Percentiles rank a stretch among this genome's conserved stretches.
phyloP scores from a whole-genome alignment of 2,329 filamentous ascomycete species.

The Huntiella moniliformis region DNA sequence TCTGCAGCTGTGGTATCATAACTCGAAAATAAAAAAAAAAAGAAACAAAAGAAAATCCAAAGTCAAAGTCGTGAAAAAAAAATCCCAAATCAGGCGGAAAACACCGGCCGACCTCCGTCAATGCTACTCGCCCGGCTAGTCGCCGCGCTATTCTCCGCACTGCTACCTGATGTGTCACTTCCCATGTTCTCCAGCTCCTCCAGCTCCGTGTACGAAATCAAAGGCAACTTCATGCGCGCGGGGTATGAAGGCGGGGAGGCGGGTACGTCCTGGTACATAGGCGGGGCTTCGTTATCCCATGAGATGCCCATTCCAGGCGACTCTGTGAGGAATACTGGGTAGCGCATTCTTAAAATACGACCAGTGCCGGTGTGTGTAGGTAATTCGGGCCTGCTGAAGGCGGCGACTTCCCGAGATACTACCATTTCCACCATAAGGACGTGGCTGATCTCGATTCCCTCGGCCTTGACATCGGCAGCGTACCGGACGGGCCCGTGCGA shows the following conservation, averaged over 20 bases:
- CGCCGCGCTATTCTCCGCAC: neutral
- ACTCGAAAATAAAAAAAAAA: too few species aligned
- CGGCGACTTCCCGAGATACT: constrained; percentile 74
- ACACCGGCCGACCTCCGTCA: constrained; percentile 2
- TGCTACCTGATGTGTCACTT: neutral
- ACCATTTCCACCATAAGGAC: constrained; percentile 83
- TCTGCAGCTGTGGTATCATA: too few species aligned
- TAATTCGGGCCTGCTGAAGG: constrained; percentile 46
- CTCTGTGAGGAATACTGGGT: constrained; percentile 65
- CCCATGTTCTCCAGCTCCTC: constrained; percentile 6
- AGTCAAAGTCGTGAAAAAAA: neutral
- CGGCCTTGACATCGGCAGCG: constrained; percentile 57
- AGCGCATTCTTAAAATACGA: constrained; percentile 81
- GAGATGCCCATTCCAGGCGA: constrained; percentile 72
- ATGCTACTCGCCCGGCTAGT: constrained; percentile 10
- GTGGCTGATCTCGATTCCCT: constrained; percentile 65
- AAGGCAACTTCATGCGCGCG: constrained; percentile 2
- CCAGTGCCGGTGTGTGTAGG: constrained; percentile 78
- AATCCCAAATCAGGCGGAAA: neutral
- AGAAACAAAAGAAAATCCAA: neutral
- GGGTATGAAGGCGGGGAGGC: constrained; percentile 60
- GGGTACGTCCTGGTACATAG: constrained; percentile 85
- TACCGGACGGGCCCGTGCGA: constrained; percentile 27
- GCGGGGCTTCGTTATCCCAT: constrained; percentile 93
- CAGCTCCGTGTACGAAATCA: constrained; percentile 9